phyloP scores from a whole-genome alignment of 768 basidiomycete genomes.

The Sporobolomyces pararoseus region DNA sequence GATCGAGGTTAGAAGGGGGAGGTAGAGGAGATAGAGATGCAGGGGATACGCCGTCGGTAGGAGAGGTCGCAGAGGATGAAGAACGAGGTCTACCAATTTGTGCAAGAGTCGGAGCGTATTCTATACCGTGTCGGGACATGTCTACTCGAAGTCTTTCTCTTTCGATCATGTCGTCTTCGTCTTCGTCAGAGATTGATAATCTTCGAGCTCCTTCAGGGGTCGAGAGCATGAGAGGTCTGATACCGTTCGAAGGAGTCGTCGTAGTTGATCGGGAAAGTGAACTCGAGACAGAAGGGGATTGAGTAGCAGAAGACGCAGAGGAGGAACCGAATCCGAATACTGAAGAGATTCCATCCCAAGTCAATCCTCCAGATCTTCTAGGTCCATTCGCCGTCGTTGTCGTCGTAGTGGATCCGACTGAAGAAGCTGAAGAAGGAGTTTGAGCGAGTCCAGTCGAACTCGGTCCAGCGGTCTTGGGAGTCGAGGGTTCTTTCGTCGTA shows the following conservation, averaged over 20 bases:
- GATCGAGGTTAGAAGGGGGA: constrained; percentile 47
- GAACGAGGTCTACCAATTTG: constrained; percentile 54
- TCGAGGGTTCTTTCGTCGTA: constrained; percentile 4
- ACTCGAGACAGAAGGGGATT: background rate
- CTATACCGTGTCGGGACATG: constrained; percentile 91
- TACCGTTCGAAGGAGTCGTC: constrained; percentile 54
- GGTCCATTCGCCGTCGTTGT: constrained; percentile 1
- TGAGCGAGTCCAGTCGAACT: background rate
- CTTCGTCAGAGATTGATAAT: constrained; percentile 82
- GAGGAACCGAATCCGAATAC: constrained; percentile 62
- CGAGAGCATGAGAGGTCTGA: constrained; percentile 54
- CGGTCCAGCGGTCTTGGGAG: background rate
- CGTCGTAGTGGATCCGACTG: background rate
- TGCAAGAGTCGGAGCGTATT: constrained; percentile 43
- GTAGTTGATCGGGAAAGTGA: constrained; percentile 63
- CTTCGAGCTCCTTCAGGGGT: constrained; percentile 60
- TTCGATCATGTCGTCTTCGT: constrained; percentile 61
- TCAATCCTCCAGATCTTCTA: constrained; percentile 15
- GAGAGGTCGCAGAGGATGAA: constrained; percentile 49
- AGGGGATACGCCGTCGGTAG: constrained; percentile 15
- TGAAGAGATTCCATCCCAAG: constrained; percentile 33
- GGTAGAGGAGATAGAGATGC: background rate
- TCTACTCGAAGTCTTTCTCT: constrained; percentile 82
- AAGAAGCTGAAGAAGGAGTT: constrained; percentile 2
- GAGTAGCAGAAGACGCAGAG: constrained; percentile 57